Percentiles rank a stretch among this genome's conserved stretches.
Evolutionary conservation across 371 early-diverging fungal genomes (phyloP).

Genomic region (Actinomortierella wolfii): DNA sequence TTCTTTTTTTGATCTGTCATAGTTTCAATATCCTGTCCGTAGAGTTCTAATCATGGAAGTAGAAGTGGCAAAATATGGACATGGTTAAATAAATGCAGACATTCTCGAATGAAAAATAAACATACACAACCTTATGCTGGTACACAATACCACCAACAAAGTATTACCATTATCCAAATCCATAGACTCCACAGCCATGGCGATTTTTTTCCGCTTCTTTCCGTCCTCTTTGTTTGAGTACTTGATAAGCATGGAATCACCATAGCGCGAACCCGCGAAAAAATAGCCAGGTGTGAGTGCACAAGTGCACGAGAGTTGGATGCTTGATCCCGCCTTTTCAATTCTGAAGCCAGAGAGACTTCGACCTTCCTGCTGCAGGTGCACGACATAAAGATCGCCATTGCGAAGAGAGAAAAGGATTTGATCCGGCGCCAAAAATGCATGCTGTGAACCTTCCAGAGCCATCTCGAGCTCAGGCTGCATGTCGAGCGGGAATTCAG

Average conservation of each 20-base stretch:
- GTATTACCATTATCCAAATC: constrained; percentile 43
- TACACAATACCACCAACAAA: neutral
- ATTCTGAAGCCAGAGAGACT: constrained; percentile 51
- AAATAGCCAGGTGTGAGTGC: constrained; percentile 64
- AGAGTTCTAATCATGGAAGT: constrained; percentile 48
- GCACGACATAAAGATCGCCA: constrained; percentile 74
- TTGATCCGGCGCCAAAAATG: constrained; percentile 56
- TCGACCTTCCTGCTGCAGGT: constrained; percentile 72
- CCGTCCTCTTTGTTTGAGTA: constrained; percentile 54
- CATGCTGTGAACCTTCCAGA: constrained; percentile 61
- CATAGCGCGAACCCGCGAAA: constrained; percentile 82
- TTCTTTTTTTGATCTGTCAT: constrained; percentile 16
- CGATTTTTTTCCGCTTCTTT: constrained; percentile 44
- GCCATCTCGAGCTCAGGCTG: constrained; percentile 38
- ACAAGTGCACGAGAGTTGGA: constrained; percentile 66
- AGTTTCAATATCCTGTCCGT: constrained; percentile 46
- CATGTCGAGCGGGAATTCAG: constrained; percentile 56
- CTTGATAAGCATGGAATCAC: constrained; percentile 82
- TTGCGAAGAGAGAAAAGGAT: constrained; percentile 63
- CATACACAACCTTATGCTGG: constrained; percentile 29
- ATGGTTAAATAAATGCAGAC: neutral
- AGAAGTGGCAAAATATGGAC: neutral
- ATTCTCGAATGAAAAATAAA: neutral
- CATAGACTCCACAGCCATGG: constrained; percentile 19
- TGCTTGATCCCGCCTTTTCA: constrained; percentile 50